phyloP scores from a whole-genome alignment of 495 filamentous ascomycete genomes.

The Pyrenopolyporus hunteri region DNA sequence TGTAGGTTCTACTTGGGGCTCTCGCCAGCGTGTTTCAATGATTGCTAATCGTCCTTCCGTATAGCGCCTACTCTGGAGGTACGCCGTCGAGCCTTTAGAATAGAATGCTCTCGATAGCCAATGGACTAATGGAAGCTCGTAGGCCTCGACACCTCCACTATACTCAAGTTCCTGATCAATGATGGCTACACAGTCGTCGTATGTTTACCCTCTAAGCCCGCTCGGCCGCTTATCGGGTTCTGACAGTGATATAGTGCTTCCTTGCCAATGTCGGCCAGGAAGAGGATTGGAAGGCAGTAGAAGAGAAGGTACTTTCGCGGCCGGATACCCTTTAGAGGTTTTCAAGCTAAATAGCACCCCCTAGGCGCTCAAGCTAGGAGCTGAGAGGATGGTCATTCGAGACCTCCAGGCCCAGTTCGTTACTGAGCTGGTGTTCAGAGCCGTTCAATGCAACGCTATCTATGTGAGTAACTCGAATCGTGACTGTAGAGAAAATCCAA shows the following conservation, averaged over 20 bases:
- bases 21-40: not conserved
- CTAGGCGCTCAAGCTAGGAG: constrained; percentile 74
- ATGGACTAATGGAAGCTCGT: constrained; percentile 9
- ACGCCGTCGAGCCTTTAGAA: not conserved
- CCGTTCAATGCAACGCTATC: constrained; percentile 84
- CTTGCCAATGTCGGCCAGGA: constrained; percentile 37
- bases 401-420: constrained; percentile 80
- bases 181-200: constrained; percentile 31
- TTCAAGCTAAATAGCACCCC: constrained; percentile 44
- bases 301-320: constrained; percentile 23
- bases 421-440: constrained; percentile 85
- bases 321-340: constrained; percentile 53
- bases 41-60: constrained; percentile 15
- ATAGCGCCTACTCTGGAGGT: constrained; percentile 55
- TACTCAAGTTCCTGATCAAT: constrained; percentile 24
- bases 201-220: not conserved
- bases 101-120: too few species aligned
- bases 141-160: constrained; percentile 33
- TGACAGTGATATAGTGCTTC: constrained; percentile 21
- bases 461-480: constrained; percentile 20
- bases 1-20: constrained; percentile 46
- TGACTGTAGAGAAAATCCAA: too few species aligned
- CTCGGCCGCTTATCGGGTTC: not conserved
- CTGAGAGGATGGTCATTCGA: constrained; percentile 47
- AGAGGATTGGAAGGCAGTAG: constrained; percentile 31